Percentiles rank a stretch among this genome's conserved stretches.
Conservation (phyloP, 2,329 filamentous ascomycete species). For the Trichophyton schoenleinii region DNA sequence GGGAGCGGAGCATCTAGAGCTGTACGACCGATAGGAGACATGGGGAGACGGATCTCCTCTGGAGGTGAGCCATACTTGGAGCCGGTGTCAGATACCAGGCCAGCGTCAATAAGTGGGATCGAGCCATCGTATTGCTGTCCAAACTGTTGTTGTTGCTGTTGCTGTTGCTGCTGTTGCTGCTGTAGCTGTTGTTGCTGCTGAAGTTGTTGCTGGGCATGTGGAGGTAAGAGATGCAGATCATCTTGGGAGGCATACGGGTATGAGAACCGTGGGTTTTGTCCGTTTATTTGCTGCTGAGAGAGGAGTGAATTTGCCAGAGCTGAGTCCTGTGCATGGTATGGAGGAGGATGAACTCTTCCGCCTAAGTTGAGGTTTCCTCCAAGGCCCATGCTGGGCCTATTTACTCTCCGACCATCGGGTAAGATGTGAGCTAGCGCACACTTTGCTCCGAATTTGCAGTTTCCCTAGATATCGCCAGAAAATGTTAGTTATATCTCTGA, state of each 20-base stretch:
- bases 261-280: slow-evolving; percentile 34
- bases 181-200: neutral
- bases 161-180: slow-evolving; percentile 14
- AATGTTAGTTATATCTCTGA: neutral
- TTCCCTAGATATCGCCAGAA: slow-evolving; percentile 50
- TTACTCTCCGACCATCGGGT: slow-evolving; percentile 83
- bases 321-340: slow-evolving; percentile 53
- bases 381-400: slow-evolving; percentile 47
- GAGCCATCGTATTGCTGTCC: slow-evolving; percentile 30
- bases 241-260: slow-evolving; percentile 32
- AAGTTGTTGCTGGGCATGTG: slow-evolving; percentile 17
- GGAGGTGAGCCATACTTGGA: slow-evolving; percentile 72
- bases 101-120: slow-evolving; percentile 46
- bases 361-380: slow-evolving; percentile 48
- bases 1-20: slow-evolving; percentile 85
- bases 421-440: slow-evolving; percentile 94
- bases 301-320: slow-evolving; percentile 64
- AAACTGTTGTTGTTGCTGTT: neutral
- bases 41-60: slow-evolving; percentile 61
- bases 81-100: slow-evolving; percentile 45
- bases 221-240: slow-evolving; percentile 28
- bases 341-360: slow-evolving; percentile 53
- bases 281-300: slow-evolving; percentile 43
- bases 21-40: slow-evolving; percentile 65
- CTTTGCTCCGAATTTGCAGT: slow-evolving; percentile 97